Base-by-base conservation (phyloP, 1,284 basidiomycete genomes). In the Ustilago hordei region DNA sequence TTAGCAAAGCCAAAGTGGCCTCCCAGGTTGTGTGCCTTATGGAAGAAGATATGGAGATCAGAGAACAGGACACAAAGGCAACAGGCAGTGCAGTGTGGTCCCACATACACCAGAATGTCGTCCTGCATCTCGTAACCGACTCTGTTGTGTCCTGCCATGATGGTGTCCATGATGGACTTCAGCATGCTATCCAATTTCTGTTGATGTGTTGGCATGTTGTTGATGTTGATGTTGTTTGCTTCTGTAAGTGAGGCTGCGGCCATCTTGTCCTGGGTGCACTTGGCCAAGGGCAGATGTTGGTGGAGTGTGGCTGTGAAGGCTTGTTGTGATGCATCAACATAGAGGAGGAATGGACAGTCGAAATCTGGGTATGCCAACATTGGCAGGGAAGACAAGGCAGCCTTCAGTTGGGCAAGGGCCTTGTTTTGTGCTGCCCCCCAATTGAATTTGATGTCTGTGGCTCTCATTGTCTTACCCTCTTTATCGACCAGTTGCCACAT, bases 401-500 rank as follows among this genome's bases (percentile, higher is more conserved):
- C 11, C 6, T 52, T 52, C 8, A 52, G 48, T 9, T n/a, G 0
- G 13, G 19, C 32, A 13, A 54, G 34, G 0, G 52, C 52, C 12
- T 23, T 12, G 34, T 34, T 9, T 9, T 54, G 52, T 36, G 28
- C 5, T 4, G 52, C 3, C 0, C 8, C 28, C 52, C 34, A 55
- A 8, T 13, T 36, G 3, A 55, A 2, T 36, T 55, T 55, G 54
- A 55, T 12, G 15, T 8, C 8, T 0, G 5, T 3, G 2, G 54
- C 54, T 19, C 8, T 23, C 8, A 41, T 58, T 1, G 8, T 32
- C 8, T 6, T 13, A 7, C 23, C 19, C 31, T 58, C 34, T 6
- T 2, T 1, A 39, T 58, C 41, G 17, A 58, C 56, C 8, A 58
- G 19, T 35, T 45, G n/a, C 55, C 55, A 57, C 55, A 41, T 57